phyloP scores from a whole-genome alignment of 345 rosid genomes.

The Anacardium occidentale region DNA sequence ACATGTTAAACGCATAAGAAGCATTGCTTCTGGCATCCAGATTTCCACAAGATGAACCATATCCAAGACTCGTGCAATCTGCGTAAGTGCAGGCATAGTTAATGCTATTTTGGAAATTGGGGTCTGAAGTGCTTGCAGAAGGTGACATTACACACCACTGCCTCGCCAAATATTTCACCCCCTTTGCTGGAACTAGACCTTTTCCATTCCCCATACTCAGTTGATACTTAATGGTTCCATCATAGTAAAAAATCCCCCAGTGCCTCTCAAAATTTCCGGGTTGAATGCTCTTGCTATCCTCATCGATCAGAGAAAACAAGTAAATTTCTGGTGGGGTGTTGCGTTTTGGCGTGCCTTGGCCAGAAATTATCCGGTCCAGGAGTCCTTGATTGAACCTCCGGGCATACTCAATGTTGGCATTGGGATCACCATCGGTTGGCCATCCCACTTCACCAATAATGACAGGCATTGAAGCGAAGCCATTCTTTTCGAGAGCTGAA shows the following conservation, averaged over 20 bases:
- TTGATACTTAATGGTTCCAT: conserved; percentile 65
- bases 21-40: conserved; percentile 52
- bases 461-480: conserved; percentile 66
- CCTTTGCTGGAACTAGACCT: conserved; percentile 50
- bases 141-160: conserved; percentile 72
- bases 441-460: conserved; percentile 91
- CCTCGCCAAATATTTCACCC: conserved; percentile 55
- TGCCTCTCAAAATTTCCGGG: conserved; percentile 83
- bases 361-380: conserved; percentile 43
- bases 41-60: conserved; percentile 52
- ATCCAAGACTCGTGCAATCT: conserved; percentile 67
- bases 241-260: conserved; percentile 75
- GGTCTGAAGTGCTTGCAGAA: conserved; percentile 40
- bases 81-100: conserved; percentile 61
- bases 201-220: conserved; percentile 45
- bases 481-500: conserved; percentile 70
- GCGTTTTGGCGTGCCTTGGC: conserved; percentile 73
- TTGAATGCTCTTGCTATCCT: conserved; percentile 67
- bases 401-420: conserved; percentile 56
- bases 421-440: conserved; percentile 79
- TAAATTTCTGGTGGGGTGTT: conserved; percentile 63
- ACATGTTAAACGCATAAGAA: conserved; percentile 75
- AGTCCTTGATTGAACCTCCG: conserved; percentile 83
- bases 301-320: conserved; percentile 74
- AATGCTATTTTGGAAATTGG: conserved; percentile 26